phyloP scores from a whole-genome alignment of 2,329 filamentous ascomycete species.

The Aureobasidium leucospermi region DNA sequence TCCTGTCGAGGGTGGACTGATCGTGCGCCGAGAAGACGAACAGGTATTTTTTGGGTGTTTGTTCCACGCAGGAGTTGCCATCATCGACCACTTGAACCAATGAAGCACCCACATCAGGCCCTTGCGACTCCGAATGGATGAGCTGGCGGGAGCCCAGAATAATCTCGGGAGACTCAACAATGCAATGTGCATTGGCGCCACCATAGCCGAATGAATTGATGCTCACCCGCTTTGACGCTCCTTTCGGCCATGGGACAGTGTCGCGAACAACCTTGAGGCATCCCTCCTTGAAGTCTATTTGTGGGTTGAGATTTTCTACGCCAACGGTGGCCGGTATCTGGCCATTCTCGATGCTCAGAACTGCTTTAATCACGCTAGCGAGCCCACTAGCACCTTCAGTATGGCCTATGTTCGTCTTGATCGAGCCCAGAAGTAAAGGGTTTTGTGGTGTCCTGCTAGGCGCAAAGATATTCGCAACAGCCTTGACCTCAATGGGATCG shows the following conservation, averaged over 20 bases:
- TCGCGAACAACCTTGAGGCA: background rate
- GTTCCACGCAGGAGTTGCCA: background rate
- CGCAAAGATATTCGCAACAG: constrained; percentile 14
- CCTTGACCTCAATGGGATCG: constrained; percentile 22
- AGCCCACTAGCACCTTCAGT: constrained; percentile 45
- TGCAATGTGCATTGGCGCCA: constrained; percentile 23
- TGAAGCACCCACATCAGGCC: no score
- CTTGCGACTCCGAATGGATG: background rate
- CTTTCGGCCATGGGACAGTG: background rate
- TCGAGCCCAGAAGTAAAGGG: constrained; percentile 21
- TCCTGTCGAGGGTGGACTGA: background rate
- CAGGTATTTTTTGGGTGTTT: background rate
- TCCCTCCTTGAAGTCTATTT: background rate
- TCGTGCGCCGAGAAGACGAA: background rate
- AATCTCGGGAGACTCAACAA: background rate
- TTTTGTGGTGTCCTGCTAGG: background rate
- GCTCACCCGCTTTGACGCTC: background rate
- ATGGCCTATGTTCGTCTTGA: constrained; percentile 37
- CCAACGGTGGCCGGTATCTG: constrained; percentile 20
- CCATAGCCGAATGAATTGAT: constrained; percentile 24
- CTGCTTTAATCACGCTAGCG: constrained; percentile 26
- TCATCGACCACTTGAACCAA: no score
- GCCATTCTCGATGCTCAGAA: constrained; percentile 21
- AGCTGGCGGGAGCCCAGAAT: background rate
- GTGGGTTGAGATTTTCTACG: background rate